These are phyloP conservation scores for Earliella scabrosa DNA, from an alignment of 1,284 basidiomycete genomes.

Conservation along the genomic window DNA sequence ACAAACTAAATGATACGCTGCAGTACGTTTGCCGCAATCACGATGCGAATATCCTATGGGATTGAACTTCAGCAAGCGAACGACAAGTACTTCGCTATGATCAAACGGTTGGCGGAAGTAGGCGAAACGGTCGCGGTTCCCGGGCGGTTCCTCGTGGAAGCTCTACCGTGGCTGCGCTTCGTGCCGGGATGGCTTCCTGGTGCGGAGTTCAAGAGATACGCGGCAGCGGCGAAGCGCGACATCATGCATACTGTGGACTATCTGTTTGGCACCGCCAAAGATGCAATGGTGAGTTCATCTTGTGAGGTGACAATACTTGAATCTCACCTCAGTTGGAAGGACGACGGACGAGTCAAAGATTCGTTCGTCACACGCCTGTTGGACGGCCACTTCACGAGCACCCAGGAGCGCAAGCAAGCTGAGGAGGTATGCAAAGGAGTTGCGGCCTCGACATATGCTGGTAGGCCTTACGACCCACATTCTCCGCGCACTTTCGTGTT, in stretches of 20 bases:
- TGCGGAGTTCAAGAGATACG: background rate
- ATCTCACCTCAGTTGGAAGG: background rate
- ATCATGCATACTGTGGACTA: background rate
- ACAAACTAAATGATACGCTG: no score
- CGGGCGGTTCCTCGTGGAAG: constrained; percentile 7
- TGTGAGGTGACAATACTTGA: no score
- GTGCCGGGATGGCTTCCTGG: constrained; percentile 11
- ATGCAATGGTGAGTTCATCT: background rate
- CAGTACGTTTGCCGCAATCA: constrained; percentile 13
- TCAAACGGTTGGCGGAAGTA: background rate
- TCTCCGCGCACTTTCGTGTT: no score
- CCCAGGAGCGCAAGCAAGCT: background rate
- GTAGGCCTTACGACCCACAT: background rate
- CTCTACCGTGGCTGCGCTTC: constrained; percentile 1
- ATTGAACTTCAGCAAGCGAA: background rate
- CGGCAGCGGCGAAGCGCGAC: background rate
- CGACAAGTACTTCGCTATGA: constrained; percentile 3
- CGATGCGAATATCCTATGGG: constrained; percentile 15
- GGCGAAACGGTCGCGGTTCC: constrained; percentile 2
- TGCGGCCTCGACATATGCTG: background rate
- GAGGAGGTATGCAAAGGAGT: background rate
- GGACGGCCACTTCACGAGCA: background rate
- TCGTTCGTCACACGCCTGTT: background rate
- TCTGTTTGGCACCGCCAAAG: constrained; percentile 2
- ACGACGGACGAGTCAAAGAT: background rate